Conservation (phyloP, 108 stramenopile species). For the Cyclotella choctawhatcheeana region DNA sequence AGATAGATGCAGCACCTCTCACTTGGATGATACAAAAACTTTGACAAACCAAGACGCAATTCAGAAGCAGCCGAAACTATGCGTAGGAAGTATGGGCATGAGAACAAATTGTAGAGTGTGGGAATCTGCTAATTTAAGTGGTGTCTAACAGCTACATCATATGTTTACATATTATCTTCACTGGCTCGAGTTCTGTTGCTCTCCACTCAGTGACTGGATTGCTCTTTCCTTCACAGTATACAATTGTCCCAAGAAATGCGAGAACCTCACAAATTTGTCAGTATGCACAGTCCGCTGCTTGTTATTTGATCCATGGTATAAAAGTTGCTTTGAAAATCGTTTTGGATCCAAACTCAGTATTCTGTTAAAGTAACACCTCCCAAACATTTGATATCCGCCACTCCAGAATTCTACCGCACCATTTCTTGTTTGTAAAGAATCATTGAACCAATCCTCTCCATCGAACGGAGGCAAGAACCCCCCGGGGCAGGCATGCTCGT, state of each 20-base stretch:
- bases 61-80: too few species aligned
- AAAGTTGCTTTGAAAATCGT: conserved; percentile 71
- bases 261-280: conserved; percentile 58
- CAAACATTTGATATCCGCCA: conserved; percentile 76
- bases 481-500: conserved; percentile 61
- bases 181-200: background rate
- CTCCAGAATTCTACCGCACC: conserved; percentile 57
- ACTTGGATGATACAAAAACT: too few species aligned
- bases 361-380: conserved; percentile 79
- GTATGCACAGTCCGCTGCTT: conserved; percentile 64
- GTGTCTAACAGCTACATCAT: too few species aligned
- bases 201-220: conserved; percentile 19
- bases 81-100: too few species aligned
- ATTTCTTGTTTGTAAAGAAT: conserved; percentile 74
- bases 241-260: conserved; percentile 75
- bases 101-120: too few species aligned
- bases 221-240: conserved; percentile 76
- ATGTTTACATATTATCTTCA: too few species aligned
- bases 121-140: too few species aligned
- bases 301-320: conserved; percentile 86
- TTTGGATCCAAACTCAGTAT: conserved; percentile 75
- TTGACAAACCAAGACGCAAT: too few species aligned
- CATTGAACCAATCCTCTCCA: conserved; percentile 48
- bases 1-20: too few species aligned
- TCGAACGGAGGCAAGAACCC: conserved; percentile 79